These are phyloP conservation scores for Effrenium voratum DNA, from an alignment of 73 alveolate genomes.

Conservation along the genomic window DNA sequence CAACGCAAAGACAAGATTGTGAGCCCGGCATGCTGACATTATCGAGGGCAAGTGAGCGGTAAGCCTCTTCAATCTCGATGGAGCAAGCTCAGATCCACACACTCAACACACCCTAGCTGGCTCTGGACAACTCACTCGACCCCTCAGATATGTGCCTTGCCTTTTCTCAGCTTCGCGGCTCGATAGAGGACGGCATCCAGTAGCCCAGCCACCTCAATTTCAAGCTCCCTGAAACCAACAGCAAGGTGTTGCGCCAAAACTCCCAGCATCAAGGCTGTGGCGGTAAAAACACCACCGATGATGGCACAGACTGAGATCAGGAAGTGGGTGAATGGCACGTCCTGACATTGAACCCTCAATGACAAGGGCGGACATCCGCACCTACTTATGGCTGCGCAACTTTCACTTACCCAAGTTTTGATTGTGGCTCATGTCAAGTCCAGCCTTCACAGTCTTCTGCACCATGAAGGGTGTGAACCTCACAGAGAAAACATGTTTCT, in stretches of 20 bases:
- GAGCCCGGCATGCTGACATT: too few relatives aligned
- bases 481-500: background rate
- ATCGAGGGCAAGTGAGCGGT: too few relatives aligned
- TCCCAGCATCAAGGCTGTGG: background rate
- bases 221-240: background rate
- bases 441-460: conserved; percentile 67
- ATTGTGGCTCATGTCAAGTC: too few relatives aligned
- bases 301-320: conserved; percentile 90
- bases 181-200: conserved; percentile 81
- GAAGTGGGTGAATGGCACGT: conserved; percentile 86
- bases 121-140: too few relatives aligned
- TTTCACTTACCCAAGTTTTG: background rate
- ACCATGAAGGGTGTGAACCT: conserved; percentile 85
- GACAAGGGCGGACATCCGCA: background rate
- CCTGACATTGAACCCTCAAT: background rate
- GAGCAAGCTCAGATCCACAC: too few relatives aligned
- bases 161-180: conserved; percentile 36
- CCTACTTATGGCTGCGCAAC: background rate
- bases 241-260: background rate
- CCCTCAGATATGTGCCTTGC: conserved; percentile 51
- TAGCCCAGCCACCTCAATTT: conserved; percentile 46
- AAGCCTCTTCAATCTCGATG: too few relatives aligned
- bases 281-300: conserved; percentile 91
- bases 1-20: too few relatives aligned
- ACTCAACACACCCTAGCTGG: too few relatives aligned